Evolutionary conservation across 495 filamentous ascomycete species (phyloP).

Genomic region (Talaromyces borbonicus): DNA sequence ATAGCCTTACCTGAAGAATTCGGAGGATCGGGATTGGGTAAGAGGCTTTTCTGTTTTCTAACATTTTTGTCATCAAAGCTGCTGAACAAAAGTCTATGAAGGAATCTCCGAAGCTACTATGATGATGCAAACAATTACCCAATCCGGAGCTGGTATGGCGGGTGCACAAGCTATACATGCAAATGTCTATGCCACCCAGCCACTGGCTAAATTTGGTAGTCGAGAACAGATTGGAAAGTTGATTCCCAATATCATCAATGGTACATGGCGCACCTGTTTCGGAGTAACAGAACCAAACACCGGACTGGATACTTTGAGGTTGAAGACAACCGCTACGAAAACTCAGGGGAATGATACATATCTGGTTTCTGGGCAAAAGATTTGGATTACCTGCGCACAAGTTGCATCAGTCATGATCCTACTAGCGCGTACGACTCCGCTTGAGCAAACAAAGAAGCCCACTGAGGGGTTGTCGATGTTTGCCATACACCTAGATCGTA

Average conservation of each 20-base stretch:
- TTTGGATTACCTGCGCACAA: conserved; percentile 75
- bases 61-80: background rate
- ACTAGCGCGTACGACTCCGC: conserved; percentile 60
- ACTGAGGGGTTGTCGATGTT: conserved; percentile 66
- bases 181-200: conserved; percentile 71
- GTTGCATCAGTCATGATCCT: conserved; percentile 70
- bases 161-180: conserved; percentile 71
- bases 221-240: conserved; percentile 47
- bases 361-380: conserved; percentile 63
- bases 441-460: conserved; percentile 53
- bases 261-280: conserved; percentile 52
- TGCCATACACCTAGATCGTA: conserved; percentile 60
- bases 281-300: conserved; percentile 47
- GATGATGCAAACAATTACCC: conserved; percentile 77
- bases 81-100: conserved; percentile 3
- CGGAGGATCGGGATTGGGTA: conserved; percentile 64
- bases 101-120: conserved; percentile 70
- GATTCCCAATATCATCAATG: conserved; percentile 59
- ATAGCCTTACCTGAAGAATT: conserved; percentile 65
- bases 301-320: conserved; percentile 61
- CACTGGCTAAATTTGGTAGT: conserved; percentile 60
- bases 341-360: conserved; percentile 38
- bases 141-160: conserved; percentile 68
- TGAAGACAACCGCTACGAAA: conserved; percentile 50
- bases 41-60: too few species aligned